Base-by-base conservation (phyloP, 768 basidiomycete genomes). In the Agrocybe chaxingu region DNA sequence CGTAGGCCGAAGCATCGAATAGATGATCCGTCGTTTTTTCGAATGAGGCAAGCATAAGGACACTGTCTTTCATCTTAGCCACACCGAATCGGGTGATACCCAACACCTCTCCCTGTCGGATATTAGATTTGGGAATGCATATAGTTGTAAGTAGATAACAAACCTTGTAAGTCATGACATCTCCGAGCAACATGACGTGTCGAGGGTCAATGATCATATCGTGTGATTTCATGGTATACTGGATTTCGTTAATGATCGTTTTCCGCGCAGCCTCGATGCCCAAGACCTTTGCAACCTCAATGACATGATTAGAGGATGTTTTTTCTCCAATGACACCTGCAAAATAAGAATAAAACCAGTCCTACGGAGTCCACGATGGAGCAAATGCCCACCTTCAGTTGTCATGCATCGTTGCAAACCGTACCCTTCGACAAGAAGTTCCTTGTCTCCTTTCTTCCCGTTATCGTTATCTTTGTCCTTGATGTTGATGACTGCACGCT, bases 21-120 rank as follows among this genome's bases (percentile, higher is more conserved):
- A 99, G 72, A 68, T 99, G 97, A 73, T 99, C 97, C 10, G 97
- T 99, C 11, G 97, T 98, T 75, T 98, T 98, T 71, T 99, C 97
- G 68, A 99, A 99, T 19, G 93, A 97, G 8, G 97, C 97, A 60
- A 98, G 75, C 97, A 98, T 99, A 61, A 99, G 81, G 0, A 98
- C 95, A 61, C 92, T 93, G 69, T 99, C 97, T 69, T 98, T 98
- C 93, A 98, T 98, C 74, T 98, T 98, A 7, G 95, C 92, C 19
- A 99, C 96, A 63, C 97, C 97, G 69, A 98, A 98, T 30, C 97
- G 89, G 6, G 97, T 99, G 67, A 99, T 98, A 40, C 97, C 97
- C 45, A 99, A 73, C 1, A 98, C 94, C 66, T 98, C 96, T 38
- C 97, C 97, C 91, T 95, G 50, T n/a, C 32, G 38, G 64, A 13